Evolutionary conservation across 176 grass and related monocot species (phyloP), one percentile per base, ranked within the genome.

Genomic region (Aegilops speltoides): DNA sequence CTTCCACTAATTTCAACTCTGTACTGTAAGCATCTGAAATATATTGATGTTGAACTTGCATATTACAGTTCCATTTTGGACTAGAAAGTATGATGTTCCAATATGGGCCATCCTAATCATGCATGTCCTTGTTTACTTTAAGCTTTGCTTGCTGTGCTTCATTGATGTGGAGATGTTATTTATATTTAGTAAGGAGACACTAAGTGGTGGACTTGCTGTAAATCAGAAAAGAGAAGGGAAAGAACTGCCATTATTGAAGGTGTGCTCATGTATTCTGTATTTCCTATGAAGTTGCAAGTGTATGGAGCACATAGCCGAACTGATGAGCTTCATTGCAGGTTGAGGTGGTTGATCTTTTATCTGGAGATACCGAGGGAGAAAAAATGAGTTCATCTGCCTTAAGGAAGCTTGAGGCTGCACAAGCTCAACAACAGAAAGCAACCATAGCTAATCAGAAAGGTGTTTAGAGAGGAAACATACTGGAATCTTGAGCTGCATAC

Each of bases 271-370:
- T 5, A 52, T 82, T 87, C n/a, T 84, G 16, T 12, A 77, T 45
- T 73, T 65, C 31, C 6, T 62, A 50, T 48, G 40, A 48, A 24
- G 43, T 23, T 69, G 10, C 68, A 76, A 69, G 34, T 61, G 11
- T 4, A 48, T 81, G 54, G 16, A 36, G 17, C 76, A 67, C 72
- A 25, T 60, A 62, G 48, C 17, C 40, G 40, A 73, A 61, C 48
- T 68, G 33, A 85, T 79, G 38, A 22, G 38, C 59, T 83, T 20
- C 61, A 34, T 86, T 87, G 64, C 80, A 94, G 92, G 77, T 91
- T 87, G 89, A 94, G 77, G 89, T 94, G 78, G 84, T 94, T 62
- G 92, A 94, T 89, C 89, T 94, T 29, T 70, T 94, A 73, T 94
- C 89, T 16, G 89, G 86, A 74, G 81, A 79, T 10, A 78, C 54